These are phyloP conservation scores for Botrytis sinoallii DNA, from an alignment of 2,329 filamentous ascomycete genomes.

Conservation along the genomic window DNA sequence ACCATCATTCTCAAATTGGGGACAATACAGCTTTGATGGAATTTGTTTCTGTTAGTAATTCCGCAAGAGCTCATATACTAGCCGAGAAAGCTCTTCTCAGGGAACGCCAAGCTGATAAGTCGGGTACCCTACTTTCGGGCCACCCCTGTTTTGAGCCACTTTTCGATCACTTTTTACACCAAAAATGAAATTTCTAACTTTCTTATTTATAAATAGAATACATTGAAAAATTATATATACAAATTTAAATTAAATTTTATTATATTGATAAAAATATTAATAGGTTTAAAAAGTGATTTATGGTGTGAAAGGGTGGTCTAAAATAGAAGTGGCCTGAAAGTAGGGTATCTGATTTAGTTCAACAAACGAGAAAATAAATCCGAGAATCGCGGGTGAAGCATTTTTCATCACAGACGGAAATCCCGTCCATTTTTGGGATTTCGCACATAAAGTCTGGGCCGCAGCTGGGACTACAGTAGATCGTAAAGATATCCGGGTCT, in stretches of 20 bases:
- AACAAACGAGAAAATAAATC: neutral
- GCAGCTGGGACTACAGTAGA: conserved; percentile 12
- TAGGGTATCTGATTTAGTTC: too few species aligned
- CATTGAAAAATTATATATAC: too few species aligned
- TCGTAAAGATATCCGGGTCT: conserved; percentile 16
- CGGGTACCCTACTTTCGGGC: too few species aligned
- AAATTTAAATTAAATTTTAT: too few species aligned
- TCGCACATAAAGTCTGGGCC: conserved; percentile 21
- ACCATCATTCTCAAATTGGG: neutral
- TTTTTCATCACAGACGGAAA: conserved; percentile 41
- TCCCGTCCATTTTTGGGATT: conserved; percentile 38
- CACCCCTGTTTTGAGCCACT: too few species aligned
- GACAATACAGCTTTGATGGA: neutral
- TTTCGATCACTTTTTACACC: too few species aligned
- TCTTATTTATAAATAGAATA: too few species aligned
- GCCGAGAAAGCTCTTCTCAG: neutral
- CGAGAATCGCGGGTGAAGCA: conserved; percentile 36
- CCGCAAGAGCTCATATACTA: neutral
- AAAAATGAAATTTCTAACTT: too few species aligned
- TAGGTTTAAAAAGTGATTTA: too few species aligned
- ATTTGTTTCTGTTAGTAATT: neutral
- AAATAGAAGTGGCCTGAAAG: too few species aligned
- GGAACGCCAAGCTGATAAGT: fast-evolving
- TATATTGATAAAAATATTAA: too few species aligned
- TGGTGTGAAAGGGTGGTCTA: too few species aligned